Conservation (phyloP, 2,329 filamentous ascomycete species). For the Diaporthe citri region DNA sequence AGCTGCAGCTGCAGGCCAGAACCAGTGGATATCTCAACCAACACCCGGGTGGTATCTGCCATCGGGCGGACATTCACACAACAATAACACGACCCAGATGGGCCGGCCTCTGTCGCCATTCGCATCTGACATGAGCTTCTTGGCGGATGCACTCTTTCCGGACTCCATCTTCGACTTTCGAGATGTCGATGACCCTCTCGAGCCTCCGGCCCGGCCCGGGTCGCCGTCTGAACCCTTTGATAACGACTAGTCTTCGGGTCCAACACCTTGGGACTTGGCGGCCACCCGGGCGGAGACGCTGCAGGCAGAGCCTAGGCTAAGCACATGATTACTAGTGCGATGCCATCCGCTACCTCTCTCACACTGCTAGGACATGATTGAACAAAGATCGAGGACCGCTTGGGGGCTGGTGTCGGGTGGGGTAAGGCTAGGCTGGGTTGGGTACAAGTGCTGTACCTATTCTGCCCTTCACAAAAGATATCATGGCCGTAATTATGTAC, state of each 20-base stretch:
- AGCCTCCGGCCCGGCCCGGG: neutral
- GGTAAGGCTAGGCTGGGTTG: too few species aligned
- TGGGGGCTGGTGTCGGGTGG: too few species aligned
- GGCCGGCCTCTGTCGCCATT: neutral
- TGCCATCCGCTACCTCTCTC: neutral
- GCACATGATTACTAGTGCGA: neutral
- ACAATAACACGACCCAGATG: neutral
- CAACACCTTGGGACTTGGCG: neutral
- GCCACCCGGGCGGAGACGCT: neutral
- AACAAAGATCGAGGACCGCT: neutral
- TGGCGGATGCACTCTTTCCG: neutral
- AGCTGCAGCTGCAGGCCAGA: neutral
- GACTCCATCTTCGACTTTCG: neutral
- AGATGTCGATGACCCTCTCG: neutral
- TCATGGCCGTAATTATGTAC: too few species aligned
- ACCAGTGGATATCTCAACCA: neutral
- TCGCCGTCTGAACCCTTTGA: neutral
- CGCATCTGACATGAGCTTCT: too few species aligned
- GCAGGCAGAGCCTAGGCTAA: neutral
- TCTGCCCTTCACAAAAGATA: too few species aligned
- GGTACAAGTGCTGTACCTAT: too few species aligned
- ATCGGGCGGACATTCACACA: neutral
- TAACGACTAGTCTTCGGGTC: neutral
- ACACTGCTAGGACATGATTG: neutral
- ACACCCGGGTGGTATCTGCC: neutral